Evolutionary conservation across 495 filamentous ascomycete species (phyloP).

Genomic region (Penicillium paradoxum): DNA sequence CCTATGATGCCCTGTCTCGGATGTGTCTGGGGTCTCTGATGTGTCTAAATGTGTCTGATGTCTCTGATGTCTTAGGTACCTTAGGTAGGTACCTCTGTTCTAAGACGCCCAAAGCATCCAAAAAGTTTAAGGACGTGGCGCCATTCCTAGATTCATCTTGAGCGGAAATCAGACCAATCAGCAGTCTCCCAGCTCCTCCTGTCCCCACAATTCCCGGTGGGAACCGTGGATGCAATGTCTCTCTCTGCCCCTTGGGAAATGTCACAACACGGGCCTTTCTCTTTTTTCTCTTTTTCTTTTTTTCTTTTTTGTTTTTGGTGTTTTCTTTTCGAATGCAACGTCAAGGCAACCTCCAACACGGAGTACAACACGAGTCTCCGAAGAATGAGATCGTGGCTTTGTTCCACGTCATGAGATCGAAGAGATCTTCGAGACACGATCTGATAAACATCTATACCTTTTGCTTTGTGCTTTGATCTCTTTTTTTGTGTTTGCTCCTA

Average conservation of each 20-base stretch:
- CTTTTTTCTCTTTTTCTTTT: too few relatives aligned
- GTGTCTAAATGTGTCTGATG: not conserved
- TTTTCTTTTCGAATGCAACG: not conserved
- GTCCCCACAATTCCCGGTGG: constrained; percentile 17
- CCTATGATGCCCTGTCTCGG: too few relatives aligned
- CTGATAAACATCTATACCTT: not conserved
- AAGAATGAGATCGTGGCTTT: not conserved
- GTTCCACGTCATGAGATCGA: constrained; percentile 5
- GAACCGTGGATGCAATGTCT: constrained; percentile 5
- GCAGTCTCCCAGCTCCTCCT: too few relatives aligned
- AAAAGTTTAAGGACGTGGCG: not conserved
- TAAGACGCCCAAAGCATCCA: not conserved
- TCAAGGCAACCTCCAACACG: not conserved
- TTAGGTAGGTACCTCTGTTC: too few relatives aligned
- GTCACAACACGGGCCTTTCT: not conserved
- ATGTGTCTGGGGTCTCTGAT: too few relatives aligned
- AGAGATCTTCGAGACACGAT: constrained; percentile 4
- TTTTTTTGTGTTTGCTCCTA: too few relatives aligned
- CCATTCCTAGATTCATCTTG: constrained; percentile 9
- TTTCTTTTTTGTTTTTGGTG: too few relatives aligned
- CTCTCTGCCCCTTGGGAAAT: constrained; percentile 1
- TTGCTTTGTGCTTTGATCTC: not conserved
- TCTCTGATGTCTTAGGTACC: too few relatives aligned
- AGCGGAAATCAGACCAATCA: constrained; percentile 18
- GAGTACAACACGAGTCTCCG: too few relatives aligned